A percentile compares a stretch with the other conserved stretches of the same genome.
Evolutionary conservation across 2,329 filamentous ascomycete species (phyloP).

Genomic region (Verticillium klebahnii): DNA sequence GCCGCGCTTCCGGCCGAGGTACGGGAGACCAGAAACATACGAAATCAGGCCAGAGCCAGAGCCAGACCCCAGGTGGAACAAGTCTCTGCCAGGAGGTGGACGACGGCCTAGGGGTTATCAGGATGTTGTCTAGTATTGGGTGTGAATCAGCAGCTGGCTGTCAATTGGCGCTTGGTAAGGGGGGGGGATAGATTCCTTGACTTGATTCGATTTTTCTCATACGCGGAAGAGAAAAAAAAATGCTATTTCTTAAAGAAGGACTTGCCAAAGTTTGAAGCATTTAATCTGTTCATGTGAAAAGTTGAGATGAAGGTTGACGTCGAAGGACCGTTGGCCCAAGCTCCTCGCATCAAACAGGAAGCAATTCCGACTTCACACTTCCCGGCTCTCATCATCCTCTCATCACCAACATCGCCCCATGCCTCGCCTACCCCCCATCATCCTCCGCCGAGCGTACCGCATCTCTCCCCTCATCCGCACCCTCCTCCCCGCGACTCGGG

Average conservation of each 20-base stretch:
- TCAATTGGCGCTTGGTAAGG: neutral
- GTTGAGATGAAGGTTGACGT: too few species aligned
- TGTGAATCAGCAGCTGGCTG: neutral
- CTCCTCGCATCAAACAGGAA: neutral
- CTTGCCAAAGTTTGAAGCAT: too few species aligned
- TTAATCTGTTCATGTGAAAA: too few species aligned
- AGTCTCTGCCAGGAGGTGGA: neutral
- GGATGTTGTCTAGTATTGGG: neutral
- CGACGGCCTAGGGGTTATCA: neutral
- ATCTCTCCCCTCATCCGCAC: conserved; percentile 52
- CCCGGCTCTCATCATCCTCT: neutral
- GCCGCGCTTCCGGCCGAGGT: too few species aligned
- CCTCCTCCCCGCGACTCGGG: conserved; percentile 61
- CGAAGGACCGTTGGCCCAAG: conserved; percentile 4
- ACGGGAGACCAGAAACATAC: too few species aligned
- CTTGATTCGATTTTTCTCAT: too few species aligned
- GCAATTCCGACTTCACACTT: neutral
- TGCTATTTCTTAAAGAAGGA: too few species aligned
- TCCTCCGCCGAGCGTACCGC: conserved; percentile 49
- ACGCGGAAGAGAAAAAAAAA: too few species aligned
- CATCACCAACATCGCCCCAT: conserved; percentile 28
- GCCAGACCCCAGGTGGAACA: neutral
- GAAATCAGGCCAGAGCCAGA: neutral
- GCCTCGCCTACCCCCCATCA: conserved; percentile 58
- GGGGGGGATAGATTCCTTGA: too few species aligned